phyloP scores from a whole-genome alignment of 2,329 filamentous ascomycete genomes.

The Apiospora sp. region DNA sequence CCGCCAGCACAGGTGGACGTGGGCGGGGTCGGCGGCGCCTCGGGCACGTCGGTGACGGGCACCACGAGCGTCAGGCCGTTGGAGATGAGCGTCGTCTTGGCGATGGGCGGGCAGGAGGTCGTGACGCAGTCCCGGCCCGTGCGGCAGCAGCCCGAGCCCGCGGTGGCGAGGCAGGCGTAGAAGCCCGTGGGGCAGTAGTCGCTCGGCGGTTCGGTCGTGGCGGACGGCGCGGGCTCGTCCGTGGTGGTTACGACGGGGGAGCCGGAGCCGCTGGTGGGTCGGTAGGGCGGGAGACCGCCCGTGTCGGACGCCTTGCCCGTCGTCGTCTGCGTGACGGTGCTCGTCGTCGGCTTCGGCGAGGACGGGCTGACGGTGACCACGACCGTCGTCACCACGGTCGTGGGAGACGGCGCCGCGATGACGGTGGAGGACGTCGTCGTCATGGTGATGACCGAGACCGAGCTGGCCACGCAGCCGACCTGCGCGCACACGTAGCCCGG shows the following conservation, averaged over 20 bases:
- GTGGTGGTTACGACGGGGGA: constrained; percentile 43
- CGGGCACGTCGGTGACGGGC: constrained; percentile 57
- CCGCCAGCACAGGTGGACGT: constrained; percentile 72
- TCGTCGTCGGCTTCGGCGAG: constrained; percentile 38
- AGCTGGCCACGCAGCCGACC: constrained; percentile 66
- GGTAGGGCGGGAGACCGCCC: constrained; percentile 45
- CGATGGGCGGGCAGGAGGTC: constrained; percentile 74
- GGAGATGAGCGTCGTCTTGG: constrained; percentile 70
- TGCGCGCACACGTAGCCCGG: constrained; percentile 74
- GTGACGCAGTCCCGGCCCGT: constrained; percentile 86
- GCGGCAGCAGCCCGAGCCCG: constrained; percentile 86
- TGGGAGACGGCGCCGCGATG: constrained; percentile 44
- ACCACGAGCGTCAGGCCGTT: constrained; percentile 77
- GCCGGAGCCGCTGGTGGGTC: constrained; percentile 44
- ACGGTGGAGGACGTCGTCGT: constrained; percentile 51
- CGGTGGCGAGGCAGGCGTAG: constrained; percentile 87
- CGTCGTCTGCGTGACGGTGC: constrained; percentile 45
- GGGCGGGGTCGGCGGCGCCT: constrained; percentile 48
- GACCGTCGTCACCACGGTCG: constrained; percentile 44
- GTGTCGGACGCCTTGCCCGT: constrained; percentile 38
- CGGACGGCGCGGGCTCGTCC: constrained; percentile 39
- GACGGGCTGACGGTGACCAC: constrained; percentile 51
- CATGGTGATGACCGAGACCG: constrained; percentile 44
- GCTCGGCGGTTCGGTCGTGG: constrained; percentile 38
- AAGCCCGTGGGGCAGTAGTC: constrained; percentile 84